Base-by-base conservation (phyloP, 768 basidiomycete genomes). In the Hericium alpestre region DNA sequence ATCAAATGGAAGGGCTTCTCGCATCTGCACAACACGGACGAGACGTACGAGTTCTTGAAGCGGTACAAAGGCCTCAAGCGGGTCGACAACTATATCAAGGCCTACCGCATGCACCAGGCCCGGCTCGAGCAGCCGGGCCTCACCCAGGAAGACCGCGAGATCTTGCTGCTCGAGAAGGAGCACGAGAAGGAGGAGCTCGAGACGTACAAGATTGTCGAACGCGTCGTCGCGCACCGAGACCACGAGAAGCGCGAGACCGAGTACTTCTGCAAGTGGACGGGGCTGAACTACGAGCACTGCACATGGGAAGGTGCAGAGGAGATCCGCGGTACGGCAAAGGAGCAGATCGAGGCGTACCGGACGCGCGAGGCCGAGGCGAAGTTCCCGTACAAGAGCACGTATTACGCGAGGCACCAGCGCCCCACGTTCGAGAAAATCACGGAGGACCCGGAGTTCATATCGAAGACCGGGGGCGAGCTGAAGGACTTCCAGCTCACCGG, bases 1-100 rank as follows among this genome's bases (percentile, higher is more conserved):
- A 93, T 99, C 77, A 99, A 99, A 72, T 99, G 96, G 96, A 97
- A 98, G 72, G 85, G 84, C 64, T 98, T 93, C 71, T 96, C 93
- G 10, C 95, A 98, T 69, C 79, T 98, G 15, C 96, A 97, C 76
- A 97, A 99, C 67, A 99, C 96, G n/a, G 95, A 98, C 68, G 96
- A 99, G 72, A 86, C 86, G 15, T 96, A 97, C 75, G 86, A 93
- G 67, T 97, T 95, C 71, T 75, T 98, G 58, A 97, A 95, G 71
- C 83, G 88, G 23, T 98, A 89, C 80, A 90, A 86, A 67, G 96
- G 96, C 25, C 78, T 96, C 63, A 98, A 98, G 71, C 90, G 93
- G 53, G 91, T 99, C 60, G 96, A 98, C 73, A 98, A 99, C 72
- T 99, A 98, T 72, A 96, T 99, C 80, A 95, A 94, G 68, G 80